phyloP scores from a whole-genome alignment of 257 asterid genomes.

The Plantago elongata region DNA sequence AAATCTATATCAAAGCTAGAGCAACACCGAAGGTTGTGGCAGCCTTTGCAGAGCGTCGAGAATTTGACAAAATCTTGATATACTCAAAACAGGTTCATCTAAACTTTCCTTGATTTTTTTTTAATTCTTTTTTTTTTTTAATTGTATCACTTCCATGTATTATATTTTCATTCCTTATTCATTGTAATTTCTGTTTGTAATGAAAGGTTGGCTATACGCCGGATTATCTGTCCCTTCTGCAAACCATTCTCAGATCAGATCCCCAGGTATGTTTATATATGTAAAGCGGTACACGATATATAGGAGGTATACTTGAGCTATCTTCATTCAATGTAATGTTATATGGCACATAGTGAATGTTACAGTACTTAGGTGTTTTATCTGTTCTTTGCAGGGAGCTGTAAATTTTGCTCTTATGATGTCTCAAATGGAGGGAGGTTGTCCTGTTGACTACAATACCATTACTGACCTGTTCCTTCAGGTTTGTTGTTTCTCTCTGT shows the following conservation, averaged over 20 bases:
- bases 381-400: conserved; percentile 72
- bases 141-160: background rate
- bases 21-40: conserved; percentile 99
- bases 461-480: conserved; percentile 98
- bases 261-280: conserved; percentile 69
- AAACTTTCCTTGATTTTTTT: conserved; percentile 3
- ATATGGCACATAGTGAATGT: conserved; percentile 7
- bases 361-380: conserved; percentile 11
- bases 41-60: conserved; percentile 99
- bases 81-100: conserved; percentile 88
- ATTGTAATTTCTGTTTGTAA: conserved; percentile 9
- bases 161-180: conserved; percentile 9
- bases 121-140: background rate
- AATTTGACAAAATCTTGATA: conserved; percentile 92
- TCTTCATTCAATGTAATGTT: conserved; percentile 1
- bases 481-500: conserved; percentile 35
- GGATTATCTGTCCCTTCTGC: conserved; percentile 93
- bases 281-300: conserved; percentile 4
- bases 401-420: conserved; percentile 99
- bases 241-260: conserved; percentile 96
- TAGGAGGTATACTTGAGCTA: background rate
- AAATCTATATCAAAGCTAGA: conserved; percentile 96
- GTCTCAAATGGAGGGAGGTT: conserved; percentile 99
- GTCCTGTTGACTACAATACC: conserved; percentile 97
- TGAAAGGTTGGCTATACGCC: conserved; percentile 98